Evolutionary conservation across 78 protist species (phyloP).

Genomic region (Chrysochromulina tobinii): DNA sequence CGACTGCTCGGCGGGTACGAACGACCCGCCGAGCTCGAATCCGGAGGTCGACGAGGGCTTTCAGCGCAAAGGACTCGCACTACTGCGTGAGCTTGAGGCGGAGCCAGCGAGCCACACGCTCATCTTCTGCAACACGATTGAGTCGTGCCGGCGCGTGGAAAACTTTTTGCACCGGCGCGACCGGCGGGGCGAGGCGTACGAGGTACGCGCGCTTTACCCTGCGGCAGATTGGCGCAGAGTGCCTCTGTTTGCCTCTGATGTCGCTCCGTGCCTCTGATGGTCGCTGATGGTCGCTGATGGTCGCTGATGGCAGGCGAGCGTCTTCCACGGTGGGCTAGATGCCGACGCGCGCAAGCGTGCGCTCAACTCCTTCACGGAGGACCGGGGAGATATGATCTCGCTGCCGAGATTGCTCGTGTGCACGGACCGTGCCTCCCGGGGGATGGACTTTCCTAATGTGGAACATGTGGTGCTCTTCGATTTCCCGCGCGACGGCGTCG

Average conservation of each 20-base stretch:
- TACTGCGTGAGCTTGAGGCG: background rate
- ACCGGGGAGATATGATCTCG: too few species aligned
- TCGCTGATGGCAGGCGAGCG: too few species aligned
- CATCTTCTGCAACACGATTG: constrained; percentile 19
- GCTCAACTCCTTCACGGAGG: background rate
- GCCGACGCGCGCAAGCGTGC: background rate
- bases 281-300: too few species aligned
- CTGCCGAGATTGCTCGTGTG: background rate
- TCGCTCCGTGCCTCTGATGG: too few species aligned
- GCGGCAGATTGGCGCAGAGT: too few species aligned
- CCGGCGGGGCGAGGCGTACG: background rate
- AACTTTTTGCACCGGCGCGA: background rate
- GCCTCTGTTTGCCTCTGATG: too few species aligned
- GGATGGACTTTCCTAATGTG: background rate
- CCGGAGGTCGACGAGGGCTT: background rate
- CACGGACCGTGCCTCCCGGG: constrained; percentile 2
- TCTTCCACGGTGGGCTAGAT: background rate
- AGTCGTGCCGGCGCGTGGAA: background rate
- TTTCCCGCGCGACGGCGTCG: constrained; percentile 23
- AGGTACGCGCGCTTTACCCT: background rate
- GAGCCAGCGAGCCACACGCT: background rate
- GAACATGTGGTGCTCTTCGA: background rate
- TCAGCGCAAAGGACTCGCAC: background rate
- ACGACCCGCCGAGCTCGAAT: too few species aligned
- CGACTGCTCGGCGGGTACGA: constrained; percentile 2